Evolutionary conservation across 352 stramenopile genomes (phyloP), one percentile per base, ranked within the genome.

Genomic region (Discostella stelligera): DNA sequence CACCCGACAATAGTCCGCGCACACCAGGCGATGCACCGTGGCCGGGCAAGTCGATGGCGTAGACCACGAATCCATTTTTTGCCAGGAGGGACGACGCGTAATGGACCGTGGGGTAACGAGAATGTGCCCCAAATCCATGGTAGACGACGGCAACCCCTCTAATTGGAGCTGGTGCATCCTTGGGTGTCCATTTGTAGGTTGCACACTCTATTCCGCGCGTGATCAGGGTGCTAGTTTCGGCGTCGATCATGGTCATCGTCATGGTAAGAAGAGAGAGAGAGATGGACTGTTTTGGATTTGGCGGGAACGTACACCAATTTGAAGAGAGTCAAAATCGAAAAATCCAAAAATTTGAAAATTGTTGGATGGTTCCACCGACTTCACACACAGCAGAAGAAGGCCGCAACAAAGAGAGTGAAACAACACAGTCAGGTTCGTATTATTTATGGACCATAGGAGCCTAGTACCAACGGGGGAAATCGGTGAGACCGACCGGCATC

Each of bases 31-130:
- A 89, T 37, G 81, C 76, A 6, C 88, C 88, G 68, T 91, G 86
- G 18, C 88, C 85, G 0, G 79, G 85, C 32, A 93, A 68, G 63
- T 93, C 88, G 1, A 82, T 58, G 0, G 77, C 78, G 25, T 90
- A 77, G 0, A 91, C 85, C 23, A 74, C 39, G 69, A 84, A 87
- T 14, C 77, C 74, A 60, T 63, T 74, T 16, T 84, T 59, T 10
- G 82, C 76, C 8, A 93, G 66, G 6, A 91, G 73, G 52, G 85
- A 75, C 3, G 85, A 85, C 1, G 84, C 88, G 65, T 90, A 91
- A 18, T 74, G 60, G 0, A 93, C 86, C 0, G 88, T 93, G 0
- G 85, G 85, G 66, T 90, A 93, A 16, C 71, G 67, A 37, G 77
- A 82, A 72, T 91, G 88, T 4, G 88, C 85, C 8, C 83, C 56